Evolutionary conservation across 331 rosid species (phyloP).

Genomic region (Quercus lobata): DNA sequence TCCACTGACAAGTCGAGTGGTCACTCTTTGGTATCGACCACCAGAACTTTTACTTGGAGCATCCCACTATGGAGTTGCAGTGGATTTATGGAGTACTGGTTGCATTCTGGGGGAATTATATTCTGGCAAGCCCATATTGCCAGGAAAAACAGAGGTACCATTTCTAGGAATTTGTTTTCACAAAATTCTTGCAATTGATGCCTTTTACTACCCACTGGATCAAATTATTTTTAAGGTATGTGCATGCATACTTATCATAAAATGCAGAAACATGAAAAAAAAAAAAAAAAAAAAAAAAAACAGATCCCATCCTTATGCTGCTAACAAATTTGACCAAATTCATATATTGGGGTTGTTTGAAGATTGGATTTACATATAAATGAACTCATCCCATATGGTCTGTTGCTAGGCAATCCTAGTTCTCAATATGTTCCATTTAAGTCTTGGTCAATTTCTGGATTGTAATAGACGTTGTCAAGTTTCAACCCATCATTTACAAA

Average conservation of each 20-base stretch:
- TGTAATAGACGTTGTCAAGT: neutral
- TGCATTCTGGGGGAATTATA: constrained; percentile 94
- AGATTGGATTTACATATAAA: neutral
- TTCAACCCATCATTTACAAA: neutral
- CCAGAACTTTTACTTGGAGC: constrained; percentile 95
- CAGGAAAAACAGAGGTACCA: constrained; percentile 93
- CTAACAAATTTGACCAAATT: neutral
- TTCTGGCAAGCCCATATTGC: constrained; percentile 80
- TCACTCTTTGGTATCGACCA: constrained; percentile 96
- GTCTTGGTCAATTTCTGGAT: neutral
- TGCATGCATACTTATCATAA: neutral
- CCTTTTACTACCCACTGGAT: neutral
- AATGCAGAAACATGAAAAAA: neutral
- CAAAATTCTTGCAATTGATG: neutral
- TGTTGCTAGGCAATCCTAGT: neutral
- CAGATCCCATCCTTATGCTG: neutral
- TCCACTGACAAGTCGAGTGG: constrained; percentile 85
- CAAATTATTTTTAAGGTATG: neutral
- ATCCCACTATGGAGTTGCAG: constrained; percentile 74
- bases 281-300: neutral
- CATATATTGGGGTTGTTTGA: neutral
- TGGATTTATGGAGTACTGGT: constrained; percentile 95
- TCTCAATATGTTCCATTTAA: neutral
- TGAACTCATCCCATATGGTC: neutral
- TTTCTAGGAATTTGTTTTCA: constrained; percentile 4